Evolutionary conservation across 768 basidiomycete genomes (phyloP), one percentile per base, ranked within the genome.

Genomic region (Suillus brevipes): DNA sequence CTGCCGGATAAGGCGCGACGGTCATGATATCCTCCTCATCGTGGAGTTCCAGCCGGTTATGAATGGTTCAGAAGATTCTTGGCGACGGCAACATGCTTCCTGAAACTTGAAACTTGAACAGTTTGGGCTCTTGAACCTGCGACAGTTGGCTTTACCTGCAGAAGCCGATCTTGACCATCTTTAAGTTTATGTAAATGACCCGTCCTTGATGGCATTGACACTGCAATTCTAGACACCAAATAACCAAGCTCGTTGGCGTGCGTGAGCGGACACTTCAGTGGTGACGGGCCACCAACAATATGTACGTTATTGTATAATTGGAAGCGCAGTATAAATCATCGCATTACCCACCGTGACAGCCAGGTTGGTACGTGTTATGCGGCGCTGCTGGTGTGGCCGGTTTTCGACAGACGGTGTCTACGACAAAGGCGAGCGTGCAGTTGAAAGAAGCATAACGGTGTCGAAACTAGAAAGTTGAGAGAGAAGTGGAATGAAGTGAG

Each of bases 11-110:
- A 53, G 79, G 76, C 8, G 79, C 78, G 4, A 78, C 78, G 2
- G 78, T 78, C 1, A 79, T 80, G 76, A 77, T 81, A 9, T 80
- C 80, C 6, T 78, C 59, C 80, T 81, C 16, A 77, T 78, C 0
- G 75, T 80, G 37, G 78, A 80, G 9, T 82, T 72, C 61, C 64
- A 80, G n/a, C 77, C 77, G 4, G 77, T 81, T 37, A 78, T 81
- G 50, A 61, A 77, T 70, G 16, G 6, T 10, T 63, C 53, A 23
- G 25, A 34, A 55, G 20, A 55, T n/a, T n/a, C 34, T 55, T 34
- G 23, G 2, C 9, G 28, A 53, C 10, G 52, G 18, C 18, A 2
- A 53, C 10, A 34, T 34, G 5, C 18, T 34, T 18, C 18, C 52
- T 34, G 52, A 31, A 53, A 10, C 10, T 53, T 53, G 52, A 31